Evolutionary conservation across 495 filamentous ascomycete species (phyloP), one percentile per base, ranked within the genome.

Genomic region (Ascodesmis nigricans): DNA sequence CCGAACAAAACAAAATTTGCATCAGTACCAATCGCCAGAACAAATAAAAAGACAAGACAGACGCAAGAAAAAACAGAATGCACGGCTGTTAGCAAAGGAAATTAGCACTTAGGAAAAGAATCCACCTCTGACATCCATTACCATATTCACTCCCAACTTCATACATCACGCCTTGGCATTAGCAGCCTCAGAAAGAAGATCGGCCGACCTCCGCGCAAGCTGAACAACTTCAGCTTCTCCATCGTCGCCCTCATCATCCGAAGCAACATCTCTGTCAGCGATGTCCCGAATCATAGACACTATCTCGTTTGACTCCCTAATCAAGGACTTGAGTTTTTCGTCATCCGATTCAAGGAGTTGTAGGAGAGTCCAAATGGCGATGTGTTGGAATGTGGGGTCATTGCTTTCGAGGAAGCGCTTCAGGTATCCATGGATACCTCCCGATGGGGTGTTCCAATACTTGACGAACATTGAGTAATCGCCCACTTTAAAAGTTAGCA

Each of bases 371-470:
- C 87, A 97, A 43, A 93, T 93, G 22, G 87, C 84, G 46, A 97
- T 97, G 54, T 97, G 87, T 53, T 97, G 87, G 62, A 97, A 97
- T 1, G 87, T 97, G 8, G 90, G 73, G 52, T 97, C 87, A 25
- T 80, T 82, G 48, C 80, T 91, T 14, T 73, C 78, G 3, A 97
- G 67, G 60, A 97, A 97, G 31, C 87, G 70, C 39, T 69, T 74
- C 13, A 97, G 64, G 49, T 97, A 97, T 31, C 87, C 84, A 52
- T 91, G 81, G 40, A 97, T 91, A 18, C 87, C 87, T 35, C 81
- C 84, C 38, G 81, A 73, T 2, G 87, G 87, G 46, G 90, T 74
- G 15, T 64, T 70, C 87, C 87, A 97, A 55, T 84, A 75, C 39
- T 82, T 71, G 18, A 92, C 72, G 54, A 97, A 97, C 42, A 92